Conservation (phyloP, 441 rosid genomes). For the Geranium incanum region DNA sequence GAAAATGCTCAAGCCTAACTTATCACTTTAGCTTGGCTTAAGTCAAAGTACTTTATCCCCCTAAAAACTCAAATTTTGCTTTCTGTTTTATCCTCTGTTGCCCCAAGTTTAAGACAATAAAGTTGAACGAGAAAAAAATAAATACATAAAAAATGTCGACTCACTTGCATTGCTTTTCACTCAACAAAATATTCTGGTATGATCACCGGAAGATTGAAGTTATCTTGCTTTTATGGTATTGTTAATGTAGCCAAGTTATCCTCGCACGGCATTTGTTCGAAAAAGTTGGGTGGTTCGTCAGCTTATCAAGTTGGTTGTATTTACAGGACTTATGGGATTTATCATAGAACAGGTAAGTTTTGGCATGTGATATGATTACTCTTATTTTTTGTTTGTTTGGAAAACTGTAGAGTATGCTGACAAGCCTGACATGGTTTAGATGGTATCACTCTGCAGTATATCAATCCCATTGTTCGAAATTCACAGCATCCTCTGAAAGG, state of each 20-base stretch:
- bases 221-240: background rate
- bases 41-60: background rate
- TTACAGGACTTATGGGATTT: constrained; percentile 91
- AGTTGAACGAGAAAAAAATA: background rate
- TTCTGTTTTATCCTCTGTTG: background rate
- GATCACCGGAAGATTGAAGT: background rate
- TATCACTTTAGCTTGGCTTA: background rate
- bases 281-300: constrained; percentile 93
- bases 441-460: constrained; percentile 62
- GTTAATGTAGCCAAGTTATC: constrained; percentile 60
- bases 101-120: background rate
- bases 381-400: constrained; percentile 10
- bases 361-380: constrained; percentile 13
- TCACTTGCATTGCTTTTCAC: background rate
- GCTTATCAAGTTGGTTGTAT: constrained; percentile 66
- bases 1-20: background rate
- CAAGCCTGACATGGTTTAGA: constrained; percentile 25
- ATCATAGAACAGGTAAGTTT: constrained; percentile 78
- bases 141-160: background rate
- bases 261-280: constrained; percentile 65
- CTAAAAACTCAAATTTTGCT: background rate
- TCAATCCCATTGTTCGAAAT: constrained; percentile 89
- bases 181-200: background rate
- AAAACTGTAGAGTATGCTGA: constrained; percentile 17
- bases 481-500: constrained; percentile 96